These are phyloP conservation scores for Lablab purpureus DNA, from an alignment of 306 rosid genomes.

Conservation along the genomic window DNA sequence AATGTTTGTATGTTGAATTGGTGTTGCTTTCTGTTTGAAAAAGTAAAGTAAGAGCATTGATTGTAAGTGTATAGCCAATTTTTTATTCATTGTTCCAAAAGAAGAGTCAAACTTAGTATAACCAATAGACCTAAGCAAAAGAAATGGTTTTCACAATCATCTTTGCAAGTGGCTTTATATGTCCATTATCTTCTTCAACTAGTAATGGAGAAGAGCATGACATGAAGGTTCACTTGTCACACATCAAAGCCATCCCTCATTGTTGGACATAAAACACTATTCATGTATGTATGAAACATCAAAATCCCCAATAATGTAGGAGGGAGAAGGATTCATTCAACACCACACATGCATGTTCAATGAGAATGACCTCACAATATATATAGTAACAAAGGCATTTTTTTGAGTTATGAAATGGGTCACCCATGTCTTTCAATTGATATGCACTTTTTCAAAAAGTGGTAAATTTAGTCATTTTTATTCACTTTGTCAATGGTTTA, in stretches of 20 bases:
- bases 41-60: background rate
- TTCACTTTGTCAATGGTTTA: too few species aligned
- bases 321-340: constrained; percentile 24
- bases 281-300: constrained; percentile 7
- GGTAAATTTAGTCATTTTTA: too few species aligned
- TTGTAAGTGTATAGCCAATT: background rate
- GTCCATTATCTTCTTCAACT: constrained; percentile 10
- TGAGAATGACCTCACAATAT: background rate
- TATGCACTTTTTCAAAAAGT: too few species aligned
- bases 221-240: constrained; percentile 29
- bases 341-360: background rate
- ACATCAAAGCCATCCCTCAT: constrained; percentile 4
- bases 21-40: background rate
- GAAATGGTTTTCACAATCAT: background rate
- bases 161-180: constrained; percentile 32
- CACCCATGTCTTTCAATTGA: background rate
- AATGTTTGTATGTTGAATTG: background rate
- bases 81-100: constrained; percentile 4
- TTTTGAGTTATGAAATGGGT: background rate
- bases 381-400: background rate
- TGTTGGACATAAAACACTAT: background rate
- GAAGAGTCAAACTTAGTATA: background rate
- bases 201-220: background rate
- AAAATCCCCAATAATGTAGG: background rate
- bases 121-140: background rate